phyloP scores from a whole-genome alignment of 2,329 filamentous ascomycete genomes.

The Calonectria pseudoreteaudii region DNA sequence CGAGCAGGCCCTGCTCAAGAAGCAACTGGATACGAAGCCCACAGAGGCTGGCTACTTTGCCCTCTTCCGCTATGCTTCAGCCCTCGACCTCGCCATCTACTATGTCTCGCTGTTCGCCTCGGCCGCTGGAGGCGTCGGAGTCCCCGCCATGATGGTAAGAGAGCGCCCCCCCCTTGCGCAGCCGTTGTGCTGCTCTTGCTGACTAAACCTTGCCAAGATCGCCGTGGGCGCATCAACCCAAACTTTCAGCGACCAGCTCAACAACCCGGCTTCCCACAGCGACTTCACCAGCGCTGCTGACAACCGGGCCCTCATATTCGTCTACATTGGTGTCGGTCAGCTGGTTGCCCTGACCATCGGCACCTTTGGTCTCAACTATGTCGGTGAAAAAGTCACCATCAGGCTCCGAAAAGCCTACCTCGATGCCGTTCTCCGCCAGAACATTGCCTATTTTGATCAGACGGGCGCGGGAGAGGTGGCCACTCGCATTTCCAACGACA shows the following conservation, averaged over 20 bases:
- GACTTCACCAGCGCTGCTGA: conserved; percentile 65
- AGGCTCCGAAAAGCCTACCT: conserved; percentile 57
- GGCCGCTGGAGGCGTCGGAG: conserved; percentile 74
- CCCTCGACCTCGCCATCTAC: conserved; percentile 70
- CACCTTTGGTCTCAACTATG: conserved; percentile 69
- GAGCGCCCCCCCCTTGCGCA: conserved; percentile 56
- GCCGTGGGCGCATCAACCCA: neutral
- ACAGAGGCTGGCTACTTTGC: conserved; percentile 70
- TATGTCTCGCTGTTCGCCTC: conserved; percentile 67
- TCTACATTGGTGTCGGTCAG: conserved; percentile 82
- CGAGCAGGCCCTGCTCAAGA: conserved; percentile 72
- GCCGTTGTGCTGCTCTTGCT: conserved; percentile 20
- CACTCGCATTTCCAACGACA: conserved; percentile 78
- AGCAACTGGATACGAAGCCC: conserved; percentile 72
- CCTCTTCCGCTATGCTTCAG: conserved; percentile 74
- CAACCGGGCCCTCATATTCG: conserved; percentile 73
- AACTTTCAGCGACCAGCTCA: neutral
- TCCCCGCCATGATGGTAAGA: conserved; percentile 79
- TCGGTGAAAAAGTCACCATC: conserved; percentile 50
- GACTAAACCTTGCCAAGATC: neutral
- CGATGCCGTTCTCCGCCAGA: conserved; percentile 58
- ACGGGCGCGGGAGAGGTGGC: conserved; percentile 48
- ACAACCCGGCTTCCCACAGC: conserved; percentile 49
- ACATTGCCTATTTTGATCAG: conserved; percentile 62
- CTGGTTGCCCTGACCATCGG: conserved; percentile 81